A percentile compares a stretch with the other conserved stretches of the same genome.
These are phyloP conservation scores for Debaryomycetaceae sp. DNA, from an alignment of 1,139 yeast genomes.

Conservation along the genomic window DNA sequence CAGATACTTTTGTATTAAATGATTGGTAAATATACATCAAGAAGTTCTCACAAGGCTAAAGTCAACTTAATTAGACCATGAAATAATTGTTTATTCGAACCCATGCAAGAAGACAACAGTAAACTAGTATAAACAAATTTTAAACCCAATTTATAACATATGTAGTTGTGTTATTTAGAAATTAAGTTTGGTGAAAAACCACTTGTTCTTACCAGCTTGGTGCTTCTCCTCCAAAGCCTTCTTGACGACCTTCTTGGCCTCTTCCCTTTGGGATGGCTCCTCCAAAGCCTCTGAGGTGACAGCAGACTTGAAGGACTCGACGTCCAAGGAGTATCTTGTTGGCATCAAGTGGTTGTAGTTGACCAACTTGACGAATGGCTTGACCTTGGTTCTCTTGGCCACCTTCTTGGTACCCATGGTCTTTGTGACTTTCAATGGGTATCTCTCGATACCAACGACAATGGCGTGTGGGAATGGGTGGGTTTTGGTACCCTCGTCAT, in stretches of 20 bases:
- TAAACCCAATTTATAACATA: constrained; percentile 14
- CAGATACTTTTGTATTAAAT: background rate
- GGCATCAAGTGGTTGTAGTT: constrained; percentile 99
- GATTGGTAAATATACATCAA: constrained; percentile 8
- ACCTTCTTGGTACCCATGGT: constrained; percentile 94
- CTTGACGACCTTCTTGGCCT: constrained; percentile 98
- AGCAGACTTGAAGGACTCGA: constrained; percentile 89
- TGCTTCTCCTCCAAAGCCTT: constrained; percentile 99
- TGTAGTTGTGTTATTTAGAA: constrained; percentile 61
- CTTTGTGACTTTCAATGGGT: constrained; percentile 96
- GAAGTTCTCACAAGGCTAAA: constrained; percentile 6
- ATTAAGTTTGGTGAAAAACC: constrained; percentile 99
- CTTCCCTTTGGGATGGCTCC: constrained; percentile 98
- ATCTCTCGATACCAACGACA: constrained; percentile 99
- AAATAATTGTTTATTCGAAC: constrained; percentile 28
- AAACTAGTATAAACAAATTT: constrained; percentile 19
- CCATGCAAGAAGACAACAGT: constrained; percentile 28
- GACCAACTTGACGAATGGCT: constrained; percentile 98
- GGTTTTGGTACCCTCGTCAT: constrained; percentile 98
- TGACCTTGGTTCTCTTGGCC: constrained; percentile 96
- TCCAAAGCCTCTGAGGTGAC: constrained; percentile 91
- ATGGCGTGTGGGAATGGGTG: constrained; percentile 99
- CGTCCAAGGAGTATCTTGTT: constrained; percentile 98
- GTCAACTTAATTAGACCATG: constrained; percentile 7
- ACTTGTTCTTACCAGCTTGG: constrained; percentile 99